Percentiles rank a stretch among this genome's conserved stretches.
Conservation (phyloP, 176 grass and related monocot species). For the Aegilops speltoides region DNA sequence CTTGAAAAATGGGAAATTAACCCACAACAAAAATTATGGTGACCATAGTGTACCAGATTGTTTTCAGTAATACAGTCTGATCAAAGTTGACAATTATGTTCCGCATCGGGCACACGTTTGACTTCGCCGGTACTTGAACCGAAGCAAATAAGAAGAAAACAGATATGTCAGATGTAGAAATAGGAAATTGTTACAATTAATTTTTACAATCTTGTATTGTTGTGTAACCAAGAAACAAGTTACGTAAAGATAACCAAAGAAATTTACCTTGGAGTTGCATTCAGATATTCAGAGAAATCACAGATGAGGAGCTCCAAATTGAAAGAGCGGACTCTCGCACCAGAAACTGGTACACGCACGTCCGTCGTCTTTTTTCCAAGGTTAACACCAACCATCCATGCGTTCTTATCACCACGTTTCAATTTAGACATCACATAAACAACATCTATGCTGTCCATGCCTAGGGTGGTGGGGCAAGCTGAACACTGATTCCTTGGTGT, state of each 20-base stretch:
- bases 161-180: too few species aligned
- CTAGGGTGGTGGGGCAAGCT: background rate
- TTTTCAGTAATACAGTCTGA: too few species aligned
- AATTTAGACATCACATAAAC: background rate
- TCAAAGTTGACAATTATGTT: background rate
- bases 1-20: too few species aligned
- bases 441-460: background rate
- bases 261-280: background rate
- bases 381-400: background rate
- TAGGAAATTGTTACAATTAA: too few species aligned
- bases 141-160: too few species aligned
- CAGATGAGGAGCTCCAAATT: background rate
- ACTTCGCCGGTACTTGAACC: too few species aligned
- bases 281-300: background rate
- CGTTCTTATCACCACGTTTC: background rate
- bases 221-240: too few species aligned
- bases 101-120: background rate
- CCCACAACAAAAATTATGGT: too few species aligned
- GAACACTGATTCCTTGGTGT: background rate
- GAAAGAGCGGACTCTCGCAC: background rate
- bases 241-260: too few species aligned
- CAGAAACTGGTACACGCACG: background rate
- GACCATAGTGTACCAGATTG: too few species aligned
- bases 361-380: background rate
- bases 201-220: too few species aligned